Base-by-base conservation (phyloP, 2,329 filamentous ascomycete species). In the Trichoderma polysporum region DNA sequence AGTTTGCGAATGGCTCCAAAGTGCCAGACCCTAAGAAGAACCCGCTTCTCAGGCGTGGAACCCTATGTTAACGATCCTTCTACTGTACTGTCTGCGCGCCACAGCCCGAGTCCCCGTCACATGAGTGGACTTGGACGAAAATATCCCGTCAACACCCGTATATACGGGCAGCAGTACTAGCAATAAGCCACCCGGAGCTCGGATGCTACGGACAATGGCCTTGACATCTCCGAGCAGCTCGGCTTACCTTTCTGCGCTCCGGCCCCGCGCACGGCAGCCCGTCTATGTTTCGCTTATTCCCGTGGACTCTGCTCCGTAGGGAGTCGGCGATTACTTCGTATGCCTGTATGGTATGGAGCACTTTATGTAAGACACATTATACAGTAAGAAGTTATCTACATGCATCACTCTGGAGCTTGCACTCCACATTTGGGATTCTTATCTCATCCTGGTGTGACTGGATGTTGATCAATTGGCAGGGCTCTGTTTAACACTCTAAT, bases 141-240 rank as follows among this genome's bases (percentile, higher is more conserved):
- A 45, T 33, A 37, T 54, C 50, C 61, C 61, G 61, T 64, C 61
- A 35, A 25, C 52, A 47, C 61, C 61, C 61, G 61, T 39, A 22
- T 39, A 22, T 25, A 25, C 33, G 50, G 22, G 27, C 50, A 50
- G 47, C 31, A 13, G 50, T 45, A 19, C 12, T 22, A 25, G 12
- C 33, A 49, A 25, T 49, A 2, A 25, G 41, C 39, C 27, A 35
- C 37, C 41, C 37, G 50, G 53, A 33, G 59, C 50, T 64, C 61
- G 61, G 61, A 64, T 54, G 50, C 37, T 19, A 29, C 61, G 61
- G 61, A 47, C 61, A 54, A 56, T n/a, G 50, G 12, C 29, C 27
- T 33, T 33, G 49, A 9, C 50, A 54, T 56, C 61, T 54, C 61
- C 61, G 61, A 64, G 61, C 61, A 22, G 50, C 37, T 54, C 61